Conservation (phyloP, 129 eudicot species). For the Flaveria linearis region DNA sequence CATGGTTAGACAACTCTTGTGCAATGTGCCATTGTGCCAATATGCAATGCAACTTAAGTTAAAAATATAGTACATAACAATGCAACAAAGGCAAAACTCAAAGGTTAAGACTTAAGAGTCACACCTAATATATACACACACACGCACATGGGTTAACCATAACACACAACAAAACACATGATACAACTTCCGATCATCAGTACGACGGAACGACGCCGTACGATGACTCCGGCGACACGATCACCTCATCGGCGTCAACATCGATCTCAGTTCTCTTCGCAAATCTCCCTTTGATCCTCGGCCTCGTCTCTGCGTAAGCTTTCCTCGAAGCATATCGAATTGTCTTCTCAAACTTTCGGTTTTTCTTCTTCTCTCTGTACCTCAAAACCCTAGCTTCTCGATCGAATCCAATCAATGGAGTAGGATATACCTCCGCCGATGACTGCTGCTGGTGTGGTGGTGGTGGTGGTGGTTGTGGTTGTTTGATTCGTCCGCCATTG, state of each 20-base stretch:
- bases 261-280: constrained; percentile 79
- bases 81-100: background rate
- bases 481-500: constrained; percentile 57
- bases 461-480: constrained; percentile 20
- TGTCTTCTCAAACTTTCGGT: constrained; percentile 81
- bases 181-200: constrained; percentile 25
- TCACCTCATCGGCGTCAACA: constrained; percentile 51
- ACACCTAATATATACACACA: constrained; percentile 21
- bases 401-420: constrained; percentile 53
- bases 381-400: constrained; percentile 85
- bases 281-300: constrained; percentile 80
- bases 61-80: background rate
- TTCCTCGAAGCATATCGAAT: constrained; percentile 84
- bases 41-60: too few species aligned
- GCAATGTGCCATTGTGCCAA: too few species aligned
- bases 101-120: constrained; percentile 9
- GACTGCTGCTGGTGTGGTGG: constrained; percentile 41
- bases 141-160: constrained; percentile 15
- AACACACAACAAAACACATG: background rate
- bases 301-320: constrained; percentile 89
- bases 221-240: constrained; percentile 50
- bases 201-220: constrained; percentile 83
- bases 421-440: constrained; percentile 42
- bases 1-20: too few species aligned
- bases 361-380: constrained; percentile 88